These are phyloP conservation scores for Syzygium malaccense DNA, from an alignment of 441 rosid genomes.

Conservation along the genomic window DNA sequence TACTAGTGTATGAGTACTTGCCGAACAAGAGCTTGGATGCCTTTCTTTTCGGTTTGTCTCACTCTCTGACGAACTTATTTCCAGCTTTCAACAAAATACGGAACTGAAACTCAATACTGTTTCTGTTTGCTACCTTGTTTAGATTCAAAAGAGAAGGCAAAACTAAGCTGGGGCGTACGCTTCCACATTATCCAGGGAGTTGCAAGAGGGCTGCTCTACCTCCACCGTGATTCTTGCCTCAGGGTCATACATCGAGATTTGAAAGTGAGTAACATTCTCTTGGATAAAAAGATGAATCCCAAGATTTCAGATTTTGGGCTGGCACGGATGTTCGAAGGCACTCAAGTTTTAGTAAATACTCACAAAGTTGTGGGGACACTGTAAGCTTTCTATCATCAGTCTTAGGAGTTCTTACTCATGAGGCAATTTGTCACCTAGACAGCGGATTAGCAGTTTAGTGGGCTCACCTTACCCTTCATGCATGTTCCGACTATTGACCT, in stretches of 20 bases:
- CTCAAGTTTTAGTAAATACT: not conserved
- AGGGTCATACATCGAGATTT: no score
- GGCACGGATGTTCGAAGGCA: constrained; percentile 3
- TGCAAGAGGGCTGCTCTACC: no score
- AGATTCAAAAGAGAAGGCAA: not conserved
- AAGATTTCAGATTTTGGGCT: constrained; percentile 9
- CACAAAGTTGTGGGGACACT: constrained; percentile 1
- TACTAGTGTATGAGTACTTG: no score
- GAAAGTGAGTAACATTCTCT: not conserved
- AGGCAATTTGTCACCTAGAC: not conserved
- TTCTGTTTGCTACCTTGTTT: not conserved
- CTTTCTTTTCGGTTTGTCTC: not conserved
- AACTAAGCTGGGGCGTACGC: not conserved
- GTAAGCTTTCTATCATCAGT: not conserved
- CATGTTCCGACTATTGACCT: not conserved
- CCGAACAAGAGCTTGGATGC: no score
- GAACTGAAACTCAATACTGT: not conserved
- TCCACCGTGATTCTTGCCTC: no score
- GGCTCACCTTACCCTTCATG: not conserved
- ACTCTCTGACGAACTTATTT: not conserved
- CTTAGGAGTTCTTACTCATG: not conserved
- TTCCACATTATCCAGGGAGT: not conserved
- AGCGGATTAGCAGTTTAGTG: not conserved
- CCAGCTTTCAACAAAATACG: not conserved
- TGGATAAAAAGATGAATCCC: not conserved